phyloP scores from a whole-genome alignment of 2,329 filamentous ascomycete genomes.

The Penicillium griseofulvum region DNA sequence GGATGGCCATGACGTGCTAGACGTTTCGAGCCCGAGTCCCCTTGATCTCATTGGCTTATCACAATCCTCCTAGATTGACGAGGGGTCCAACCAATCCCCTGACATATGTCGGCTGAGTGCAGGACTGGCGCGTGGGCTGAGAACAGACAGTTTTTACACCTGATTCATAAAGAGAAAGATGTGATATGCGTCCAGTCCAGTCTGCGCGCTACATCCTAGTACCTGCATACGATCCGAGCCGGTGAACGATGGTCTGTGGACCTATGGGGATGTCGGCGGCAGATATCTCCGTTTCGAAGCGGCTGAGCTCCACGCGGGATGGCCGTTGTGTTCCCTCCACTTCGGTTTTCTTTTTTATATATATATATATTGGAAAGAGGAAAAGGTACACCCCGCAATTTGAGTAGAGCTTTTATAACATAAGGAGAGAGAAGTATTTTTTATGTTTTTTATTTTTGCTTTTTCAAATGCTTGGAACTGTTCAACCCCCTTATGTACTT shows the following conservation, averaged over 20 bases:
- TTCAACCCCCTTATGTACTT: too few species aligned
- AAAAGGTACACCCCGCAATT: too few species aligned
- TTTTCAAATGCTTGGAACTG: too few species aligned
- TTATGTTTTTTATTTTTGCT: too few species aligned
- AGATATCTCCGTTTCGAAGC: conserved; percentile 17
- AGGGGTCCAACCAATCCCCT: conserved; percentile 11
- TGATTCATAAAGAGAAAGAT: not conserved
- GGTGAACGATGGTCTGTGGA: conserved; percentile 26
- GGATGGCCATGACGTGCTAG: conserved; percentile 7
- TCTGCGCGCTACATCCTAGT: conserved; percentile 23
- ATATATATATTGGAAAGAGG: too few species aligned
- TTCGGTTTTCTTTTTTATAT: not conserved
- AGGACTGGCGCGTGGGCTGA: conserved; percentile 14
- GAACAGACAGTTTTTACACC: conserved; percentile 2
- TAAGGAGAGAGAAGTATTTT: too few species aligned
- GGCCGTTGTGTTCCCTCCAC: conserved; percentile 6
- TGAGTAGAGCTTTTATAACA: too few species aligned
- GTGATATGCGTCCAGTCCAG: conserved; percentile 11
- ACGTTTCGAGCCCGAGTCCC: not conserved
- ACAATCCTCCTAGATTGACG: conserved; percentile 7
- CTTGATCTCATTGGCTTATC: conserved; percentile 10
- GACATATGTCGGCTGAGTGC: conserved; percentile 16
- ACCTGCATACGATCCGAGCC: conserved; percentile 31
- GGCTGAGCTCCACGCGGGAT: conserved; percentile 13
- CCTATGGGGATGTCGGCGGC: conserved; percentile 16